These are phyloP conservation scores for Colletotrichum tabaci DNA, from an alignment of 2,329 filamentous ascomycete genomes.

Conservation along the genomic window DNA sequence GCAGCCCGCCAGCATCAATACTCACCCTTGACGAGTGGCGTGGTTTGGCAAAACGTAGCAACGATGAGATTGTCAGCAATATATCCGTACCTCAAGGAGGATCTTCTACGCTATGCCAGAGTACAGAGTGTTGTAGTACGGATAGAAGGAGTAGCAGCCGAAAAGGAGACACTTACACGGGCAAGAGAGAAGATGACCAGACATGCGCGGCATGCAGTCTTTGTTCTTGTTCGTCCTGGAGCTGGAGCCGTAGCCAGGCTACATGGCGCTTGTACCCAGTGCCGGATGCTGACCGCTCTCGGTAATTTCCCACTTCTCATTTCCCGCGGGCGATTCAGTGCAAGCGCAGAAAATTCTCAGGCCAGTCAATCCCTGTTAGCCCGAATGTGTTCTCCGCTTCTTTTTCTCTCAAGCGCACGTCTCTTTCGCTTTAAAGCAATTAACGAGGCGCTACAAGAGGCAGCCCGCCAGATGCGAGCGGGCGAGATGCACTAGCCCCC, in stretches of 20 bases:
- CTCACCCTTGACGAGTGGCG: background rate
- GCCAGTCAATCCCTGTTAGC: slow-evolving; percentile 16
- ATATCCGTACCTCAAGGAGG: background rate
- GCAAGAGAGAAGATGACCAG: background rate
- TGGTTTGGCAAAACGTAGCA: background rate
- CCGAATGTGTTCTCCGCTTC: background rate
- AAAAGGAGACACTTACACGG: background rate
- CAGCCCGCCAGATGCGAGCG: slow-evolving; percentile 32
- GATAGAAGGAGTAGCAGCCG: background rate
- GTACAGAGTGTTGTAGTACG: too few species aligned
- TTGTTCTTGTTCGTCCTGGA: background rate
- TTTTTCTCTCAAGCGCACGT: slow-evolving; percentile 5
- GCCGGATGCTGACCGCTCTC: slow-evolving; percentile 21
- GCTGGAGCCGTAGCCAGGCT: background rate
- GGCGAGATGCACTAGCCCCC: slow-evolving; percentile 31
- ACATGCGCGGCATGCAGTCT: background rate
- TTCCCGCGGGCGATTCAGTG: slow-evolving; percentile 40
- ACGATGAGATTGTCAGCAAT: background rate
- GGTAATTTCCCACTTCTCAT: slow-evolving; percentile 41
- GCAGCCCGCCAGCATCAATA: slow-evolving; percentile 12
- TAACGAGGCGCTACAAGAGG: slow-evolving; percentile 31
- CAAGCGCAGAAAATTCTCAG: slow-evolving; percentile 41
- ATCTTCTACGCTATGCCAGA: background rate
- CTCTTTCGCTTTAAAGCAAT: slow-evolving; percentile 29
- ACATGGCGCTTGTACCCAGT: slow-evolving; percentile 19